Evolutionary conservation across 176 grass and related monocot genomes (phyloP).

Genomic region (Oryza nivara): DNA sequence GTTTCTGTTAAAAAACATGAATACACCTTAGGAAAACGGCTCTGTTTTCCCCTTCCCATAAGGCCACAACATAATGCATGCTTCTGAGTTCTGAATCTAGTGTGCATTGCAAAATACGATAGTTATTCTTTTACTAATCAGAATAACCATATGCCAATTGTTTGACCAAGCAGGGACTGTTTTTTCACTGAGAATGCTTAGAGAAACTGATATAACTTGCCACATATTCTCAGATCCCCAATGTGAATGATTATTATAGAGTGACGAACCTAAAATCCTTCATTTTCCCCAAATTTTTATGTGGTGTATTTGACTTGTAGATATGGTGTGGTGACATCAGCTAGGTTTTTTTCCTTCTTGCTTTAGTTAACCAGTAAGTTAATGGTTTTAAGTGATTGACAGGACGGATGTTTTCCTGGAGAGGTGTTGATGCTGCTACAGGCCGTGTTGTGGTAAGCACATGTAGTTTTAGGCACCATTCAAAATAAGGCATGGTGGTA

Average conservation of each 20-base stretch:
- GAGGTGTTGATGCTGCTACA: slow-evolving; percentile 62
- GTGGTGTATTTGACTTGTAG: background rate
- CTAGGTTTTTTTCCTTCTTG: background rate
- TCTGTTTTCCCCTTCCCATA: background rate
- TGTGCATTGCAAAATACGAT: background rate
- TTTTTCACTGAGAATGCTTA: slow-evolving; percentile 3
- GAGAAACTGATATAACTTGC: background rate
- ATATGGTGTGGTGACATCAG: background rate
- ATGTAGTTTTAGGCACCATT: background rate
- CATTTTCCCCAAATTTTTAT: background rate
- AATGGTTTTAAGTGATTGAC: slow-evolving; percentile 22
- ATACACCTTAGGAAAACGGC: background rate
- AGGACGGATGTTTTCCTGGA: slow-evolving; percentile 81
- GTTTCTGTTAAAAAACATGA: background rate
- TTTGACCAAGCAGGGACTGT: background rate
- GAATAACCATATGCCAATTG: too few species aligned
- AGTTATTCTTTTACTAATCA: background rate
- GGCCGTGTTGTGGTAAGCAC: slow-evolving; percentile 58
- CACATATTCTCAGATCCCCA: background rate
- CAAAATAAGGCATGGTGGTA: background rate
- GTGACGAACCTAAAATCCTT: too few species aligned
- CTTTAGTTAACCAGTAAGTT: background rate
- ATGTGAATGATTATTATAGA: background rate
- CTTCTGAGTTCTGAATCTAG: background rate
- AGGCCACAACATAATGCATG: background rate